Base-by-base conservation (phyloP, 192 early-diverging fungal genomes). In the Gaertneriomyces sp. region DNA sequence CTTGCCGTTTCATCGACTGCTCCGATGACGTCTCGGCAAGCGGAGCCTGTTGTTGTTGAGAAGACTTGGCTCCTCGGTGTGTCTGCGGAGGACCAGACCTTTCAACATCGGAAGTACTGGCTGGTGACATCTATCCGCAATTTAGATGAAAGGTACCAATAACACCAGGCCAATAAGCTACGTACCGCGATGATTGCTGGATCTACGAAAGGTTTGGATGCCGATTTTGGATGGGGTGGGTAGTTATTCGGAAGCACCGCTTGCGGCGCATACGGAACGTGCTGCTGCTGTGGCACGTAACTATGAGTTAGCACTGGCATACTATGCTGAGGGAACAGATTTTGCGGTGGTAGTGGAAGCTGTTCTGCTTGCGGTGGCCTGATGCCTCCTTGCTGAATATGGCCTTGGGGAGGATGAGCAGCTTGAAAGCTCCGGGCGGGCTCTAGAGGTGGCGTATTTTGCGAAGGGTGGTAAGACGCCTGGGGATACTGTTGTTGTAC, bases 141-240 rank as follows among this genome's bases (percentile, higher is more conserved):
- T 33, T 33, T 33, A 33, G 25, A 33, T 33, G 25, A 33, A 33
- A 0, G 0, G 25, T 33, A 33, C 25, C 25, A 33, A 33, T 1
- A 33, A 33, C 25, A 33, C 25, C 25, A 1, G 25, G 2, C 25
- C 25, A 0, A 33, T 2, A 33, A 33, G 25, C 16, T 38, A 54
- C 64, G 14, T 42, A 85, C 81, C 72, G 85, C 80, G 44, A 85
- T 70, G 52, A 87, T 87, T 19, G 85, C 85, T 3, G 85, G 85
- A 69, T 87, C 85, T 11, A 72, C 57, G 70, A 69, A 77, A 20
- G 44, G 59, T 57, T 66, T 58, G 70, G 17, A 65, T 33, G 25
- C 2, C 47, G 47, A 12, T 49, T 49, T 49, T 49, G 47, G 47
- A 49, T 12, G 12, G 2, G 0, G 17, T 49, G 11, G 47, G 47